Percentiles rank a stretch among this genome's conserved stretches.
These are phyloP conservation scores for Saccharomycopsis fermentans DNA, from an alignment of 805 yeast genomes.

Conservation along the genomic window DNA sequence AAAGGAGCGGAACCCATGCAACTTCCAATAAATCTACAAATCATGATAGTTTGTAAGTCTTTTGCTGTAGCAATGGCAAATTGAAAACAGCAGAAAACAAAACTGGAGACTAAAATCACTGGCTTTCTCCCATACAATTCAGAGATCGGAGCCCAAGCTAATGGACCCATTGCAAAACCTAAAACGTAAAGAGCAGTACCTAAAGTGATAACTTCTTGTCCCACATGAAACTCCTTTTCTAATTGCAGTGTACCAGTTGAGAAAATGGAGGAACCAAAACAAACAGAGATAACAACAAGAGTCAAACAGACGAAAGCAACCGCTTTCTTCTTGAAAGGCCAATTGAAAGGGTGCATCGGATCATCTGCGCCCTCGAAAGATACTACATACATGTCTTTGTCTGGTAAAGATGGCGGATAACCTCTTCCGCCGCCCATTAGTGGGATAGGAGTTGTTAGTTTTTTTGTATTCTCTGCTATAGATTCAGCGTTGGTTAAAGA, in stretches of 20 bases:
- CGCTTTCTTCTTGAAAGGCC: constrained; percentile 44
- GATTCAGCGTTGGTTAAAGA: constrained; percentile 32
- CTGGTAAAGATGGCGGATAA: constrained; percentile 53
- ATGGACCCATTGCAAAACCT: constrained; percentile 91
- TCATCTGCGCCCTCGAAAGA: constrained; percentile 71
- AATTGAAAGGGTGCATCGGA: constrained; percentile 73
- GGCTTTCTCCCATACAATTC: constrained; percentile 58
- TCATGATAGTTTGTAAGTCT: constrained; percentile 64
- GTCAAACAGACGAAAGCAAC: constrained; percentile 37
- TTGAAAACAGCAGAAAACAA: constrained; percentile 49
- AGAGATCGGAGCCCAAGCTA: constrained; percentile 84
- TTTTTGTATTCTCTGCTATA: constrained; percentile 23
- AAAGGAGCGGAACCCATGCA: constrained; percentile 76
- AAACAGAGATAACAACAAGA: constrained; percentile 39
- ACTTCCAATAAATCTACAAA: constrained; percentile 75
- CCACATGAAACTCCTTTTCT: constrained; percentile 45
- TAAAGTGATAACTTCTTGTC: constrained; percentile 58
- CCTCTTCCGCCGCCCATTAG: constrained; percentile 60
- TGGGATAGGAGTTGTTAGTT: constrained; percentile 33
- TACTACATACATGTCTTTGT: constrained; percentile 48
- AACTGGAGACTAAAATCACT: constrained; percentile 45
- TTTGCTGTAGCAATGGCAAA: constrained; percentile 74
- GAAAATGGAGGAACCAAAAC: constrained; percentile 80
- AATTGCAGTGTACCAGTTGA: constrained; percentile 49
- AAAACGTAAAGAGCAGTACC: constrained; percentile 76